Base-by-base conservation (phyloP, 441 rosid species). In the Pelargonium cotyledonis region DNA sequence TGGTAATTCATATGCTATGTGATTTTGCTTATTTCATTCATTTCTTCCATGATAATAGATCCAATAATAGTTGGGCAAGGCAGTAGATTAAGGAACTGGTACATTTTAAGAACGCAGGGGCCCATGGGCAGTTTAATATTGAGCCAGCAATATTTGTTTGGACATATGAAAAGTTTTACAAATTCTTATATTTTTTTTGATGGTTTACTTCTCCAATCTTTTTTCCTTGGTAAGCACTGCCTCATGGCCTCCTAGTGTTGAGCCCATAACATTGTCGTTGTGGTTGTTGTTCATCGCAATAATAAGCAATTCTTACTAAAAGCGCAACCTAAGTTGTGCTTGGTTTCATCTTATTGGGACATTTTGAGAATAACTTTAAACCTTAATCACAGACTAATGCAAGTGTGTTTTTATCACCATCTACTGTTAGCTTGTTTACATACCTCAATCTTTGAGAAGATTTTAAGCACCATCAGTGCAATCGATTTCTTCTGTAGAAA, bases 341-440 rank as follows among this genome's bases (percentile, higher is more conserved):
- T 57, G 62, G 26, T 58, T 58, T 58, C 31, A 19, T 18, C 29
- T 19, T 19, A 21, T 58, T 58, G 9, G 21, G 29, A 12, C 31
- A 58, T 58, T 58, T 58, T 15, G 18, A 2, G 63, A 58, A 58
- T 31, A 58, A 58, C 63, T 21, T 19, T 58, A 58, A n/a, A n/a
- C n/a, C 63, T 19, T 31, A 58, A 58, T 18, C 63, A 19, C 63
- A 58, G 63, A 58, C 63, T 31, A 58, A 26, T 26, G 29, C 2
- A 26, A 26, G 29, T 26, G 29, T 26, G 2, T n/a, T 26, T 26
- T 26, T 0, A 26, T 26, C 29, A 26, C 2, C 29, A 26, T 26
- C 29, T 26, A 0, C 29, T 0, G 29, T 26, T 26, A 26, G 29
- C 29, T 26, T 26, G 29, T 26, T 26, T 26, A 26, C 29, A 26